Percentiles rank a stretch among this genome's conserved stretches.
Evolutionary conservation across 2,329 filamentous ascomycete genomes (phyloP).

Genomic region (Daldinia sp.): DNA sequence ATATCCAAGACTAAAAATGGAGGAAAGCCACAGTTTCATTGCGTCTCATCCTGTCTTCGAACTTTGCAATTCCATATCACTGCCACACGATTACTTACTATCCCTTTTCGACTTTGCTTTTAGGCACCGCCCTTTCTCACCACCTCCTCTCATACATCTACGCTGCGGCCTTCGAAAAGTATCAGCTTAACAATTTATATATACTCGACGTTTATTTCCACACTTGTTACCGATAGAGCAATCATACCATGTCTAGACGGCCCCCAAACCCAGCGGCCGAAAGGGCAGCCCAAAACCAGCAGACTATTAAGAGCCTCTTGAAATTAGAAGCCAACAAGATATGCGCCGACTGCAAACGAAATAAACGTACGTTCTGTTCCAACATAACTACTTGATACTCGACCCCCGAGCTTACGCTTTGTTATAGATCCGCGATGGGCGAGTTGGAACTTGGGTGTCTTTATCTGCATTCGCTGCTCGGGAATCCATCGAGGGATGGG

Average conservation of each 20-base stretch:
- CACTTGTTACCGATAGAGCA: not conserved
- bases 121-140: constrained; percentile 11
- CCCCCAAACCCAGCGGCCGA: constrained; percentile 80
- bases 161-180: not conserved
- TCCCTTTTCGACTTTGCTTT: constrained; percentile 17
- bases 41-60: constrained; percentile 9
- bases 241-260: constrained; percentile 76
- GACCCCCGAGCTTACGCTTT: constrained; percentile 3
- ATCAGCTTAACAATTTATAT: not conserved
- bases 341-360: constrained; percentile 98
- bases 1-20: not conserved
- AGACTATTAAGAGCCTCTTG: constrained; percentile 91
- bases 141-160: not conserved
- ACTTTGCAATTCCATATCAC: constrained; percentile 23
- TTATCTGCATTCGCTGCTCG: constrained; percentile 97
- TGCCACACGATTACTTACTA: constrained; percentile 24
- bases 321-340: constrained; percentile 96
- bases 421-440: constrained; percentile 92
- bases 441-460: constrained; percentile 97
- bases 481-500: constrained; percentile 99
- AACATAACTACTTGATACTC: not conserved
- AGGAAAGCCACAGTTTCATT: constrained; percentile 33
- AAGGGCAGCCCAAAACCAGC: constrained; percentile 90
- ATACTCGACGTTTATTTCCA: not conserved
- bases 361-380: constrained; percentile 77